Conservation (phyloP, 805 yeast species). For the Myxozyma melibiosi region DNA sequence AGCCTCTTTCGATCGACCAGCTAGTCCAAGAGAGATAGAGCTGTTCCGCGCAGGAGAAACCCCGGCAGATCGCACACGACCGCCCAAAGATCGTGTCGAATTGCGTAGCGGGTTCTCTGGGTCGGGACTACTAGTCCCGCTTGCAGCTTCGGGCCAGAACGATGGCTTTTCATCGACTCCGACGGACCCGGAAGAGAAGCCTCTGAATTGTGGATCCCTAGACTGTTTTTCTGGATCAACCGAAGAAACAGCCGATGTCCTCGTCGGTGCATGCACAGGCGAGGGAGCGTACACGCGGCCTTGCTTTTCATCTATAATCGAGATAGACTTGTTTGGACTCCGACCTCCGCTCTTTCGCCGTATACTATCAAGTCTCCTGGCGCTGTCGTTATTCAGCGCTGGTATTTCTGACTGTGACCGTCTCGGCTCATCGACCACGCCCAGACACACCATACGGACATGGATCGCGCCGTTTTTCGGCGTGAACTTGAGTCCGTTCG, state of each 20-base stretch:
- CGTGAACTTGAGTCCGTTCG: conserved; percentile 89
- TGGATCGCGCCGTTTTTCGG: conserved; percentile 55
- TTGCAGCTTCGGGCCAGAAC: background rate
- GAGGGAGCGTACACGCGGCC: background rate
- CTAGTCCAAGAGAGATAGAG: background rate
- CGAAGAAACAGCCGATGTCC: too few relatives aligned
- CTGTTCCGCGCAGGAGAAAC: background rate
- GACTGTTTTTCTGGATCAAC: too few relatives aligned
- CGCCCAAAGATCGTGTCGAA: background rate
- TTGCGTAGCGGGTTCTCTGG: background rate
- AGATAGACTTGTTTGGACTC: background rate
- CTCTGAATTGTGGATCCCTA: too few relatives aligned
- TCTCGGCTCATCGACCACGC: conserved; percentile 62
- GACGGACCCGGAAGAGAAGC: background rate
- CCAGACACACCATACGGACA: conserved; percentile 40
- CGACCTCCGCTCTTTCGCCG: background rate
- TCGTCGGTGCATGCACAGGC: too few relatives aligned
- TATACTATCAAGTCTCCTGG: background rate
- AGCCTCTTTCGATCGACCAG: conserved; percentile 2
- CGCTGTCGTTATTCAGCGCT: background rate
- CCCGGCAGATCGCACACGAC: conserved; percentile 7
- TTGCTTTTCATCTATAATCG: background rate
- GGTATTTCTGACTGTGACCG: background rate
- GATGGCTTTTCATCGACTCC: background rate
- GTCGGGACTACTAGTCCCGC: conserved; percentile 2